Conservation (phyloP, 2,329 filamentous ascomycete species). For the Huntiella moniliformis region DNA sequence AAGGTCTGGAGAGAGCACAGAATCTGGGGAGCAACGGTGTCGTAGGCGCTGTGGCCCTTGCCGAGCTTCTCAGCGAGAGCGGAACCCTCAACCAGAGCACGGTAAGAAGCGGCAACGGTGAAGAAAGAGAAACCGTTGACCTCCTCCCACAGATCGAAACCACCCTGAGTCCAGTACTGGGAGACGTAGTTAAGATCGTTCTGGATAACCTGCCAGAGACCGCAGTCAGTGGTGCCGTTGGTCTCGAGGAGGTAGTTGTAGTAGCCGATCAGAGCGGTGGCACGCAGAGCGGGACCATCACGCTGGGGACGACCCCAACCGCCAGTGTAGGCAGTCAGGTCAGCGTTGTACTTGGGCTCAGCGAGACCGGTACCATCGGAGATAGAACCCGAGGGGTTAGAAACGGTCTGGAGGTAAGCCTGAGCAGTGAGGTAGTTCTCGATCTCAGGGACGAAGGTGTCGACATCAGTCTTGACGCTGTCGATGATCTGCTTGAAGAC, state of each 20-base stretch:
- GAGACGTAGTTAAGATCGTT: constrained; percentile 62
- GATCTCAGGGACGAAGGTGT: constrained; percentile 38
- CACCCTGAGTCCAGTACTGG: constrained; percentile 49
- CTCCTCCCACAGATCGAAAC: constrained; percentile 74
- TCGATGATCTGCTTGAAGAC: constrained; percentile 52
- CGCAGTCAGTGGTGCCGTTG: constrained; percentile 32
- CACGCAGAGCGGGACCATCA: constrained; percentile 61
- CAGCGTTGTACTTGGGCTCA: constrained; percentile 55
- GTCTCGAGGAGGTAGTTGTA: constrained; percentile 52
- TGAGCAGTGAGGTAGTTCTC: constrained; percentile 51
- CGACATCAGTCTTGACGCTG: constrained; percentile 33
- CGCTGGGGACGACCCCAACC: constrained; percentile 60
- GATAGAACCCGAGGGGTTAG: constrained; percentile 48
- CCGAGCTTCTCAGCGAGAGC: constrained; percentile 46
- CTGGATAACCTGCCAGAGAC: constrained; percentile 53
- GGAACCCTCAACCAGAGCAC: constrained; percentile 48
- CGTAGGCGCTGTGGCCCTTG: constrained; percentile 39
- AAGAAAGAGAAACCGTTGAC: constrained; percentile 63
- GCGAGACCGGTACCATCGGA: constrained; percentile 37
- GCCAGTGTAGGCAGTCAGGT: constrained; percentile 44
- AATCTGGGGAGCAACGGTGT: constrained; percentile 46
- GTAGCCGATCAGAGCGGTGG: constrained; percentile 54
- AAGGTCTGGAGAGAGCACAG: constrained; percentile 58
- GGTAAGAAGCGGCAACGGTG: constrained; percentile 50
- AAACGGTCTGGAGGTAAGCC: constrained; percentile 44